Percentiles rank a stretch among this genome's conserved stretches.
Conservation (phyloP, 148 eudicot species). For the Rhododendron ovatum region DNA sequence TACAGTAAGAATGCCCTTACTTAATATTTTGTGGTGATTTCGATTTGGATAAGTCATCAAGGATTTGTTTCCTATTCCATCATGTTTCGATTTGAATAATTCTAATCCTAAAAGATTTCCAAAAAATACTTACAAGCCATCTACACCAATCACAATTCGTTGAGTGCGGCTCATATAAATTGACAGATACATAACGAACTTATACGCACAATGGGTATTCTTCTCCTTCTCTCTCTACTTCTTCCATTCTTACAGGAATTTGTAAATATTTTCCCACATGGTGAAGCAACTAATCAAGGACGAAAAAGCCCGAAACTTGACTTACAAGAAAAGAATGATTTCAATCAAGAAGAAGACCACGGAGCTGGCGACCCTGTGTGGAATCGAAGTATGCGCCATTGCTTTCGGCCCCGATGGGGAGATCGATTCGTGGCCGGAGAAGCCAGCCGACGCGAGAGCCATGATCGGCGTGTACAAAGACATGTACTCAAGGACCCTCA, state of each 20-base stretch:
- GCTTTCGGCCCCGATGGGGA: background rate
- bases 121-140: background rate
- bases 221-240: background rate
- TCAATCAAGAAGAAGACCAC: conserved; percentile 13
- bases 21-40: no score
- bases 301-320: background rate
- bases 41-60: background rate
- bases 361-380: conserved; percentile 18
- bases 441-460: background rate
- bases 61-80: background rate
- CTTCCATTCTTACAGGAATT: background rate
- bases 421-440: conserved; percentile 19
- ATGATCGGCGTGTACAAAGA: background rate
- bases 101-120: background rate
- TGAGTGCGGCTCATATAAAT: background rate
- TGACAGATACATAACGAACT: background rate
- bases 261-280: background rate
- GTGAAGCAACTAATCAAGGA: background rate
- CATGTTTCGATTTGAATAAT: background rate
- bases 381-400: background rate
- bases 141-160: no score
- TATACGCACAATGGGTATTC: background rate
- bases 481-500: no score
- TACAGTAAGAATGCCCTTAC: no score
- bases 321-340: conserved; percentile 2